These are phyloP conservation scores for Aspergillus sp. DNA, from an alignment of 2,329 filamentous ascomycete species.

Conservation along the genomic window DNA sequence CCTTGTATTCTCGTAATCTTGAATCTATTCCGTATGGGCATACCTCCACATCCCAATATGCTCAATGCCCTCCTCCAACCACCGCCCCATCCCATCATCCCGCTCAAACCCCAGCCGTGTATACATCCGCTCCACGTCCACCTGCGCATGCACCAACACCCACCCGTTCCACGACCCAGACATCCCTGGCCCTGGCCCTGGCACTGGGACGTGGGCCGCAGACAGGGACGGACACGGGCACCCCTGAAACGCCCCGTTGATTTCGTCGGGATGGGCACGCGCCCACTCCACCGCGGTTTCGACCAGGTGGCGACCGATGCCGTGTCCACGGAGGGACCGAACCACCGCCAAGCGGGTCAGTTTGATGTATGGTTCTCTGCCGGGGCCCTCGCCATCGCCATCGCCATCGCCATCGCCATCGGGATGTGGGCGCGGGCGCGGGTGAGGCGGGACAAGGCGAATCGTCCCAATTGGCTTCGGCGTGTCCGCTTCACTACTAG, in stretches of 20 bases:
- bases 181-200: neutral
- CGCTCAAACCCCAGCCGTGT: slow-evolving; percentile 61
- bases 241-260: slow-evolving; percentile 19
- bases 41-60: slow-evolving; percentile 76
- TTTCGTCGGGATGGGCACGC: slow-evolving; percentile 47
- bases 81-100: slow-evolving; percentile 65
- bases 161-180: slow-evolving; percentile 59
- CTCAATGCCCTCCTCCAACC: slow-evolving; percentile 75
- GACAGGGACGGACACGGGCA: slow-evolving; percentile 1
- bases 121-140: slow-evolving; percentile 57
- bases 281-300: slow-evolving; percentile 62
- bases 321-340: slow-evolving; percentile 55
- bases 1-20: neutral
- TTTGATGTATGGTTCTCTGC: slow-evolving; percentile 68
- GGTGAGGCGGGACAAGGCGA: slow-evolving; percentile 69
- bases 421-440: slow-evolving; percentile 7
- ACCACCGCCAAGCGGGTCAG: slow-evolving; percentile 69
- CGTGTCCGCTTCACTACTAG: slow-evolving; percentile 34
- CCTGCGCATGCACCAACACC: slow-evolving; percentile 72
- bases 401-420: neutral
- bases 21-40: neutral
- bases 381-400: slow-evolving; percentile 37
- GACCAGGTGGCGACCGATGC: slow-evolving; percentile 59
- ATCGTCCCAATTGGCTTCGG: slow-evolving; percentile 60
- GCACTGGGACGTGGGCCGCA: neutral